Percentiles rank a stretch among this genome's conserved stretches.
These are phyloP conservation scores for Stramenopiles sp. DNA, from an alignment of 352 stramenopile genomes.

Conservation along the genomic window DNA sequence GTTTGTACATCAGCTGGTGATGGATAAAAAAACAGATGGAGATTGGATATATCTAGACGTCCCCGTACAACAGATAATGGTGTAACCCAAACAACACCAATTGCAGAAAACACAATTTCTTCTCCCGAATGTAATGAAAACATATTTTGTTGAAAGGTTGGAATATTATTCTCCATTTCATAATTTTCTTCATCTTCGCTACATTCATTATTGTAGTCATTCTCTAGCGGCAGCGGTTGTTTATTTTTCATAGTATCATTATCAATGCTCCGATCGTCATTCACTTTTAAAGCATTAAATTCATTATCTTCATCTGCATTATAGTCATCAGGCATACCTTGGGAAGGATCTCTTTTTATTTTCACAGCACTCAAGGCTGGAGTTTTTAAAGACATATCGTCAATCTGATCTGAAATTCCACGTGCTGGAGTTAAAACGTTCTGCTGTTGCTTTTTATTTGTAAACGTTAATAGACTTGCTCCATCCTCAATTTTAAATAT, in stretches of 20 bases:
- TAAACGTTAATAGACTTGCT: not conserved
- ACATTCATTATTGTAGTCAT: not conserved
- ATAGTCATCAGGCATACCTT: not conserved
- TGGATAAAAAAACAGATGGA: not conserved
- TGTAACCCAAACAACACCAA: not conserved
- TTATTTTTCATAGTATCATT: not conserved
- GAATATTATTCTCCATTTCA: not conserved
- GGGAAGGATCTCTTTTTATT: not conserved
- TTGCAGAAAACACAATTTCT: not conserved
- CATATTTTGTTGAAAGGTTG: not conserved
- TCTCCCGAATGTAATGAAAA: not conserved
- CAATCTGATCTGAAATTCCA: not conserved
- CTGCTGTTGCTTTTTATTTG: not conserved
- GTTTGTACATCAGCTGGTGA: not conserved
- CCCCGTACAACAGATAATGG: not conserved
- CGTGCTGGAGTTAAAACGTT: not conserved
- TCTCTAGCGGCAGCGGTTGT: not conserved
- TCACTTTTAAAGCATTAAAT: not conserved
- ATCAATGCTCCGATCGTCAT: not conserved
- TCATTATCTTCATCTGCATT: not conserved
- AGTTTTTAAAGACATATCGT: not conserved
- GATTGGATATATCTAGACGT: not conserved
- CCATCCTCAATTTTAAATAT: not conserved
- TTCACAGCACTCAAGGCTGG: not conserved
- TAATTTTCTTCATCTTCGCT: not conserved